Evolutionary conservation across 371 early-diverging fungal genomes (phyloP).

Genomic region (Blastocladiella emersonii): DNA sequence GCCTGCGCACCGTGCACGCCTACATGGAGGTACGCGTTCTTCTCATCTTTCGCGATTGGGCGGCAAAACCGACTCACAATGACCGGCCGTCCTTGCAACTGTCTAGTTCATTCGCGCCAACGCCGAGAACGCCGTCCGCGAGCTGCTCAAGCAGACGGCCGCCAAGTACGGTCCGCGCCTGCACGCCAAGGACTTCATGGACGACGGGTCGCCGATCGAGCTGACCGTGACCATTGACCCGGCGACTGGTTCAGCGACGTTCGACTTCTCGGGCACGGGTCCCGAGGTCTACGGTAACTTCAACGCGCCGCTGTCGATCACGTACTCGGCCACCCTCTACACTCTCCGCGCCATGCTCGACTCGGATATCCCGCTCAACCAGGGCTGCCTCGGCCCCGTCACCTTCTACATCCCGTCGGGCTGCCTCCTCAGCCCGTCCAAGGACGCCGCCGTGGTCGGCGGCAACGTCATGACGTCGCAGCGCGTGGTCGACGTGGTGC

Average conservation of each 20-base stretch:
- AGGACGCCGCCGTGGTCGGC: slow-evolving; percentile 84
- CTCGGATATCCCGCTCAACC: slow-evolving; percentile 83
- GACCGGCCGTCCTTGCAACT: no score
- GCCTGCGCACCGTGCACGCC: slow-evolving; percentile 72
- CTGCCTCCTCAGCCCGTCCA: slow-evolving; percentile 62
- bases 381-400: slow-evolving; percentile 83
- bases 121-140: slow-evolving; percentile 73
- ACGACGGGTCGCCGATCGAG: slow-evolving; percentile 79
- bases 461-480: slow-evolving; percentile 94
- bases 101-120: slow-evolving; percentile 65
- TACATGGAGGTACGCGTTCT: no score
- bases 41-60: slow-evolving; percentile 12
- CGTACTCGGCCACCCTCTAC: slow-evolving; percentile 85
- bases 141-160: slow-evolving; percentile 47
- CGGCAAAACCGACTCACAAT: neutral
- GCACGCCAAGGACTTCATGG: slow-evolving; percentile 70
- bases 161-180: slow-evolving; percentile 26
- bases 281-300: slow-evolving; percentile 61
- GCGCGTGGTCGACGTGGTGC: slow-evolving; percentile 78
- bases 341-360: slow-evolving; percentile 79
- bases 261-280: slow-evolving; percentile 88
- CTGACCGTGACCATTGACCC: slow-evolving; percentile 57
- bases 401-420: slow-evolving; percentile 56
- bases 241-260: slow-evolving; percentile 57
- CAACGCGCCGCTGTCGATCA: slow-evolving; percentile 41